Percentiles rank a stretch among this genome's conserved stretches.
phyloP scores from a whole-genome alignment of 192 early-diverging fungal genomes.

The Backusella tarrabulga region DNA sequence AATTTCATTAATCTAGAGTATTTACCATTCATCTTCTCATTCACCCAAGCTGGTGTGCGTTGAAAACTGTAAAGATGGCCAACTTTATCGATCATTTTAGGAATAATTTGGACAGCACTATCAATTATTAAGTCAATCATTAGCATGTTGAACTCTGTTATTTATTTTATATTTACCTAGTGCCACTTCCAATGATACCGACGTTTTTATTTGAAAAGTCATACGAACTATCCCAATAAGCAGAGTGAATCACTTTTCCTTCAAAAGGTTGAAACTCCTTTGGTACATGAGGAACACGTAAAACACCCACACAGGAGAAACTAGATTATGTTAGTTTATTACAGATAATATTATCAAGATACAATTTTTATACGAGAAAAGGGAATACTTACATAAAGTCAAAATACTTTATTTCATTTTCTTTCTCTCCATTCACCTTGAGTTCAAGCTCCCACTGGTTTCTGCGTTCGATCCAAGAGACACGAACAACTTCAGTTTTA shows the following conservation, averaged over 20 bases:
- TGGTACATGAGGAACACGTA: slow-evolving; percentile 48
- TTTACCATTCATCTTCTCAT: slow-evolving; percentile 28
- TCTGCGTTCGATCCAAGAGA: slow-evolving; percentile 28
- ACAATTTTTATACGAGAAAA: neutral
- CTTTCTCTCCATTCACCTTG: neutral
- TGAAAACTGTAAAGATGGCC: slow-evolving; percentile 45
- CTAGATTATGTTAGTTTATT: neutral
- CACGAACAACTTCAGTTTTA: slow-evolving; percentile 34
- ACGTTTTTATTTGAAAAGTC: slow-evolving; percentile 45
- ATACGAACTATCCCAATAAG: slow-evolving; percentile 46
- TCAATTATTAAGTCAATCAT: too few relatives aligned
- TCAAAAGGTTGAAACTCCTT: slow-evolving; percentile 50
- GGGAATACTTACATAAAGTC: slow-evolving; percentile 23
- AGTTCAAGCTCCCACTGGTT: slow-evolving; percentile 39
- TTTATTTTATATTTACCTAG: slow-evolving; percentile 43
- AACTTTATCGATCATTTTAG: slow-evolving; percentile 38
- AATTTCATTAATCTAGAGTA: slow-evolving; percentile 33
- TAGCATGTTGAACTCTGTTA: too few relatives aligned
- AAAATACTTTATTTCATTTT: slow-evolving; percentile 5
- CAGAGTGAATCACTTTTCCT: slow-evolving; percentile 52
- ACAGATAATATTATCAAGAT: too few relatives aligned
- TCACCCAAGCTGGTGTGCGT: slow-evolving; percentile 48
- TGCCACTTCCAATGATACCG: slow-evolving; percentile 47
- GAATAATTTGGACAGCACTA: slow-evolving; percentile 52
- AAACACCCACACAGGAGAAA: slow-evolving; percentile 47